Conservation (phyloP, 306 rosid genomes). For the Trichosanthes cucumerina region DNA sequence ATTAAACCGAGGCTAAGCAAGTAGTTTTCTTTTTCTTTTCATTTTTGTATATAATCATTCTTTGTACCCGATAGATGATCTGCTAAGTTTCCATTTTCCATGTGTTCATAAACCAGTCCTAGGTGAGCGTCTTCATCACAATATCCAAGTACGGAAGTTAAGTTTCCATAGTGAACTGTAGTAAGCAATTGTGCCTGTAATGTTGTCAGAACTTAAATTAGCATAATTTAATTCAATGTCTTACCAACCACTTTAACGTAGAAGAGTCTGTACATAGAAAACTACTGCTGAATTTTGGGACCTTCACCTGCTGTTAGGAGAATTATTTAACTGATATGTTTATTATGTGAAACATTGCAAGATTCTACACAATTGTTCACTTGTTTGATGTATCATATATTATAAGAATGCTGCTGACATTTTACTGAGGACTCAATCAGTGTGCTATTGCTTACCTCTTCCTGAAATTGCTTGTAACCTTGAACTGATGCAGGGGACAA, state of each 20-base stretch:
- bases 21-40: not conserved
- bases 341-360: not conserved
- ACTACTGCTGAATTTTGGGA: not conserved
- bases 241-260: not conserved
- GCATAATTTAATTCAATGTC: not conserved
- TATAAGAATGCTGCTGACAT: not conserved
- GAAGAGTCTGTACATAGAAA: not conserved
- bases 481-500: conserved; percentile 27
- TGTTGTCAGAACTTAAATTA: not conserved
- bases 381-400: not conserved
- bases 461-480: conserved; percentile 26
- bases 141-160: conserved; percentile 36
- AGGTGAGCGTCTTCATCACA: conserved; percentile 17
- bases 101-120: conserved; percentile 26
- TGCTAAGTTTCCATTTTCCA: conserved; percentile 24
- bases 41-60: not conserved
- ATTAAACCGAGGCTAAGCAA: not conserved
- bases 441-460: conserved; percentile 18
- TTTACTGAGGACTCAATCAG: not conserved
- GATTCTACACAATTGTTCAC: not conserved
- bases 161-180: conserved; percentile 42
- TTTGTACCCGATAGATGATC: conserved; percentile 20
- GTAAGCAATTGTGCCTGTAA: conserved; percentile 36
- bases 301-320: not conserved
- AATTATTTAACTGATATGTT: not conserved